Base-by-base conservation (phyloP, 495 filamentous ascomycete genomes). In the Friedmanniomyces simplex region DNA sequence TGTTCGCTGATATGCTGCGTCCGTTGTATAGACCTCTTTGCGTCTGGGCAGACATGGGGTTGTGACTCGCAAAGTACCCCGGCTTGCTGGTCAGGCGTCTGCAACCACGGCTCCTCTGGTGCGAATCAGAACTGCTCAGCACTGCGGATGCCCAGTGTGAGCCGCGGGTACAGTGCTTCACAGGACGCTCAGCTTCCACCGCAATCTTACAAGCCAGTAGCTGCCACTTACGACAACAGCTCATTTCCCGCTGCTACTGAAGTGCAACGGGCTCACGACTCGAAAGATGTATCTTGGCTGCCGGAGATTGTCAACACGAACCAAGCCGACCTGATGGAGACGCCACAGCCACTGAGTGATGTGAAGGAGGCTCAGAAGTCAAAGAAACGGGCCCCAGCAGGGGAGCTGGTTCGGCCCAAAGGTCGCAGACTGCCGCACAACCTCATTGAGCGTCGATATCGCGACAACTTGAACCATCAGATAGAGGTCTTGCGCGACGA, bases 391-490 rank as follows among this genome's bases (percentile, higher is more conserved):
- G 49, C 30, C 8, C 26, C 49, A 8, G 26, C 12, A 52, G 49
- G 49, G 6, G 46, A 49, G 46, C 11, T 49, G 11, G 25, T 16
- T 49, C 46, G 46, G 2, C 46, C 46, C 18, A 49, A 49, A 21
- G 26, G 26, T 36, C 49, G 49, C 46, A 52, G 49, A 36, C 3
- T 52, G 26, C 54, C 54, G 5, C 54, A 56, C 45, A 48, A 34
- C 18, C 22, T 56, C 20, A 36, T 56, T 16, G 54, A 56, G 45
- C 41, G 54, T 14, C 39, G 54, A 13, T 56, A 56, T 37, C 54
- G 54, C 26, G 41, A 56, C 26, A 56, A 48, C 42, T 21, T 56
- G 20, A 56, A 56, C 24, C 16, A 26, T 21, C 54, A 56, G 13
- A n/a, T 56, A n/a, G 41, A 56, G 5, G 26, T 16, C 2, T 41